Evolutionary conservation across 192 early-diverging fungal species (phyloP).

Genomic region (Podila epicladia): DNA sequence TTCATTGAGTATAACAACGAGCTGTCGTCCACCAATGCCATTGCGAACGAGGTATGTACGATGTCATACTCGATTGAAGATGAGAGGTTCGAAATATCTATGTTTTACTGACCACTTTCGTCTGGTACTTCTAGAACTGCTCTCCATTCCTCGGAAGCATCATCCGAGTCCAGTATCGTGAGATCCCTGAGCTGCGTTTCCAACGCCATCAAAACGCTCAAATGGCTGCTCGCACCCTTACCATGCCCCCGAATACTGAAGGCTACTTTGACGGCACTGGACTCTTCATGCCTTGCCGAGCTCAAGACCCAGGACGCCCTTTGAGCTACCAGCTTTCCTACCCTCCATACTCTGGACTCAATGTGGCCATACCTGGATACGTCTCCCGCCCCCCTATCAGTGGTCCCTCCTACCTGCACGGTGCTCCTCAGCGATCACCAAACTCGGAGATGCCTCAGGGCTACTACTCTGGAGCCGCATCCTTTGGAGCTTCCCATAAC

Average conservation of each 20-base stretch:
- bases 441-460: not conserved
- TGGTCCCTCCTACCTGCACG: not conserved
- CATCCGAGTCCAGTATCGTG: conserved; percentile 45
- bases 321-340: not conserved
- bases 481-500: too few relatives aligned
- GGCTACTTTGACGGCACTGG: not conserved
- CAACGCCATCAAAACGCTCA: conserved; percentile 28
- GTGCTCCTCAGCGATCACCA: not conserved
- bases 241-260: not conserved
- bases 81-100: not conserved
- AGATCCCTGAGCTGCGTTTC: conserved; percentile 39
- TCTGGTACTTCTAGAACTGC: conserved; percentile 24
- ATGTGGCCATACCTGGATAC: not conserved
- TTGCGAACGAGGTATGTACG: conserved; percentile 59
- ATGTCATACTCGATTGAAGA: not conserved
- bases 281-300: conserved; percentile 6
- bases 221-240: conserved; percentile 12
- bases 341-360: not conserved
- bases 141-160: conserved; percentile 25
- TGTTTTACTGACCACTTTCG: not conserved
- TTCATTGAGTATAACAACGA: conserved; percentile 70
- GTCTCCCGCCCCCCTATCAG: not conserved
- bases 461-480: too few relatives aligned
- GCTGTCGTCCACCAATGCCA: conserved; percentile 55
- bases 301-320: not conserved